Base-by-base conservation (phyloP, 129 eudicot genomes). In the Calendula officinalis region DNA sequence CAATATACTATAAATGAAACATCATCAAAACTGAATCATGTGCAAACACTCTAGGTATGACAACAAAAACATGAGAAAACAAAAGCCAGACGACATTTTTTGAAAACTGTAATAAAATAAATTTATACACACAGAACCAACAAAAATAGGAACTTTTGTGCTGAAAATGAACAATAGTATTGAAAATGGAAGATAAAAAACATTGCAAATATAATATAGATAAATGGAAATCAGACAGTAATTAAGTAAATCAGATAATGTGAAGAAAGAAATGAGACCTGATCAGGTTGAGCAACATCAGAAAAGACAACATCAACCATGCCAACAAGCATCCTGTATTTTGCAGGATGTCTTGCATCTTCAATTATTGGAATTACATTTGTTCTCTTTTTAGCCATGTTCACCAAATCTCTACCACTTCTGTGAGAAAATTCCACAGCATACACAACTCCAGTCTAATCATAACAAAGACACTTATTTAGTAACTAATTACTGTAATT, bases 271-370 rank as follows among this genome's bases (percentile, higher is more conserved):
- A 58, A 75, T 70, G 41, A 74, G 37, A 92, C 98, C 95, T 92
- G 96, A 64, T 92, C 96, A 59, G 98, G 98, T 75, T 92, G 98
- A 61, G 98, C 98, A 92, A 92, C 98, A 81, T 92, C 96, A 73
- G 96, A 85, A 73, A 92, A 92, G 10, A 92, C 79, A 16, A 92
- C 98, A 85, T 92, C 98, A 48, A 92, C 98, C 96, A 92, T 92
- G 17, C 87, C 86, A 58, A 92, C 96, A 66, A 92, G 91, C 96
- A 92, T 88, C 37, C 98, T 84, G 71, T 92, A 92, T 73, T 88
- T 92, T 46, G 95, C 89, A 33, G 98, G 98, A 85, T 92, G 96
- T 62, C 98, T 85, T 11, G 98, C 98, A 83, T 92, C 98, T 67
- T 92, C 98, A 63, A 92, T 92, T 43, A 92, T 92, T 9, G 98